Base-by-base conservation (phyloP, 768 basidiomycete species). In the Calocera viscosa region DNA sequence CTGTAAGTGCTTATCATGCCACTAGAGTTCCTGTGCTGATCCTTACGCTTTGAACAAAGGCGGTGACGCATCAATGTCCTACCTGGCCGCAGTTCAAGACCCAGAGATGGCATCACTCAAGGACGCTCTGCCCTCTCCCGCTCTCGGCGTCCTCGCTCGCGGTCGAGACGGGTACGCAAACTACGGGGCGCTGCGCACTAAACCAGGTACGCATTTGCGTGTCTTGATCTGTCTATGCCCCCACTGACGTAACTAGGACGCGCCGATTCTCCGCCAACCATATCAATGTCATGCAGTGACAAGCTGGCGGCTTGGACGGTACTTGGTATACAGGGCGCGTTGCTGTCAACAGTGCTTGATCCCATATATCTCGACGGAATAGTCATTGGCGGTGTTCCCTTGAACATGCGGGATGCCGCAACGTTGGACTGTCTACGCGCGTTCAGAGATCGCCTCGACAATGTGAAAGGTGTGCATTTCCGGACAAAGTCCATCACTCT, bases 211-310 rank as follows among this genome's bases (percentile, higher is more conserved):
- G 65, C 24, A 17, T 26, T 38, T 32, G 2, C 40, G 34, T 7
- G 40, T 30, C 63, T 19, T 28, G 11, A 38, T 53, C 14, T 12
- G 7, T 11, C n/a, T 8, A 10, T 68, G 34, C 11, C 26, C 24
- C 16, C n/a, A 26, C 11, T 60, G 30, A 11, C 53, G 11, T 30
- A 32, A 28, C 10, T 47, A 71, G 71, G 73, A 22, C 85, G 94
- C 65, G 89, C 91, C 0, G 94, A 98, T 73, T 88, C 93, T 0
- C 86, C 86, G 0, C 85, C 86, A 0, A 91, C 94, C 1, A 74
- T 83, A 0, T 91, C 83, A 72, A 90, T 96, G 87, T 91, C 93
- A 0, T 98, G 94, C 76, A 91, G 89, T 70, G 94, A 98, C 74
- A 98, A 98, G 76, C 87, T 98, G 43, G 91, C 92, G 0, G 77